A percentile compares a stretch with the other conserved stretches of the same genome.
These are phyloP conservation scores for Phytopythium ostracodes DNA, from an alignment of 352 stramenopile genomes.

Conservation along the genomic window DNA sequence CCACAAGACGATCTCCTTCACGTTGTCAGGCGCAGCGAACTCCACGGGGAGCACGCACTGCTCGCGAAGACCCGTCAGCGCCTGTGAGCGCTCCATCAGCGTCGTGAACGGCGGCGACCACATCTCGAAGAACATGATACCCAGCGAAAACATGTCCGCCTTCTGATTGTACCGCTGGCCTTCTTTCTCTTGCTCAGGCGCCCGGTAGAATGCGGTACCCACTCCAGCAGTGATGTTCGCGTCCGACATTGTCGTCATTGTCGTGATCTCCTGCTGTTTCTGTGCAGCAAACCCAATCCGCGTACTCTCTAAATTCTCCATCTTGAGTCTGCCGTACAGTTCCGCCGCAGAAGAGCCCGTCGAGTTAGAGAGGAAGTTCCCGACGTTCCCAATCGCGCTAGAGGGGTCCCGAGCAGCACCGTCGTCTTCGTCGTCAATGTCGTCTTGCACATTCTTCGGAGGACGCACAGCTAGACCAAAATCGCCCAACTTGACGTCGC, in stretches of 20 bases:
- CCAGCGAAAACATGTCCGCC: constrained; percentile 94
- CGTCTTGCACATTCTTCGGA: constrained; percentile 41
- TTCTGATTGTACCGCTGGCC: constrained; percentile 88
- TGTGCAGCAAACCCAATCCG: constrained; percentile 19
- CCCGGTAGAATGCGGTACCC: constrained; percentile 94
- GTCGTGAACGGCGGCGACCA: constrained; percentile 91
- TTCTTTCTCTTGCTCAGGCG: constrained; percentile 91
- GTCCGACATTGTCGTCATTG: constrained; percentile 59
- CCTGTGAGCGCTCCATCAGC: constrained; percentile 85
- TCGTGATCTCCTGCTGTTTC: constrained; percentile 30
- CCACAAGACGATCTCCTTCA: constrained; percentile 87
- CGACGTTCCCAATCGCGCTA: constrained; percentile 15
- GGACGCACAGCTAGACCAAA: constrained; percentile 92
- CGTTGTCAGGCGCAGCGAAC: constrained; percentile 68
- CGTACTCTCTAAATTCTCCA: constrained; percentile 70
- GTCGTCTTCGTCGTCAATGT: constrained; percentile 35
- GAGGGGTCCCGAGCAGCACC: constrained; percentile 18
- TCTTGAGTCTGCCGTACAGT: constrained; percentile 58
- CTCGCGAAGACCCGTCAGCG: constrained; percentile 73
- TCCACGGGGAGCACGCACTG: constrained; percentile 46
- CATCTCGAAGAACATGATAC: constrained; percentile 96
- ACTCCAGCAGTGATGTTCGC: constrained; percentile 93
- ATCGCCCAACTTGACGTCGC: constrained; percentile 92
- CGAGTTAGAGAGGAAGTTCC: constrained; percentile 41
- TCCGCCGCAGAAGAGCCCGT: constrained; percentile 66